A percentile compares a stretch with the other conserved stretches of the same genome.
Conservation (phyloP, 164 flowering plant genomes). For the Warburgia ugandensis region DNA sequence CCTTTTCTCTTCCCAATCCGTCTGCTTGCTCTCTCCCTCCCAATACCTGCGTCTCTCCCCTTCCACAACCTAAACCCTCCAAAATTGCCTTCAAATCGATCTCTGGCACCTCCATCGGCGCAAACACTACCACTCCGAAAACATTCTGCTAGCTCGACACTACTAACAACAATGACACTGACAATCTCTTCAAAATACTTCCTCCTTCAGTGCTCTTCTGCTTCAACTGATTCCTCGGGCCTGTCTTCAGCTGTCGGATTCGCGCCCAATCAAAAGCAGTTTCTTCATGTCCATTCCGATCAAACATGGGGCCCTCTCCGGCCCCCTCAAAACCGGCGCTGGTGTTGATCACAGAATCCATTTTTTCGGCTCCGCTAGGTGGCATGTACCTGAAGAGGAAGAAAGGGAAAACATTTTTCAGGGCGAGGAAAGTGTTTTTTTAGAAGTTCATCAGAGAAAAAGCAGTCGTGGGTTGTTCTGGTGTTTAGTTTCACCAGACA, state of each 20-base stretch:
- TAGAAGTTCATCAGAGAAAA: constrained; percentile 52
- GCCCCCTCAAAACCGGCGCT: constrained; percentile 70
- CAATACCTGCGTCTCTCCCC: constrained; percentile 46
- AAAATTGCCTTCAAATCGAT: constrained; percentile 77
- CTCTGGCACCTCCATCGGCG: constrained; percentile 93
- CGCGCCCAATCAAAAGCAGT: no score
- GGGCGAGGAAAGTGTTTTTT: constrained; percentile 46
- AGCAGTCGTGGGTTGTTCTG: constrained; percentile 88
- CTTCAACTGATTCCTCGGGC: constrained; percentile 67
- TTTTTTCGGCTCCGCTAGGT: constrained; percentile 88
- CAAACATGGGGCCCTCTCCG: constrained; percentile 86
- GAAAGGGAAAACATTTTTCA: constrained; percentile 57
- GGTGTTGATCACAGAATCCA: constrained; percentile 31
- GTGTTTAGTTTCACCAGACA: constrained; percentile 62
- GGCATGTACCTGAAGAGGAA: constrained; percentile 48
- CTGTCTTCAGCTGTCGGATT: constrained; percentile 1
- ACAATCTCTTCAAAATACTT: constrained; percentile 73
- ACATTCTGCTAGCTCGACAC: constrained; percentile 52
- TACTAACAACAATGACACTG: constrained; percentile 26
- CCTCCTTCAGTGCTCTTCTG: constrained; percentile 73
- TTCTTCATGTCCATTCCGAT: constrained; percentile 94
- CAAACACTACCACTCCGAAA: constrained; percentile 71
- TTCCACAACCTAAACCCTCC: constrained; percentile 52
- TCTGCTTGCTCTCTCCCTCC: constrained; percentile 66
- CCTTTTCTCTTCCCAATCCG: no score